Conservation (phyloP, 2,329 filamentous ascomycete species). For the Microdochium trichocladiopsis region DNA sequence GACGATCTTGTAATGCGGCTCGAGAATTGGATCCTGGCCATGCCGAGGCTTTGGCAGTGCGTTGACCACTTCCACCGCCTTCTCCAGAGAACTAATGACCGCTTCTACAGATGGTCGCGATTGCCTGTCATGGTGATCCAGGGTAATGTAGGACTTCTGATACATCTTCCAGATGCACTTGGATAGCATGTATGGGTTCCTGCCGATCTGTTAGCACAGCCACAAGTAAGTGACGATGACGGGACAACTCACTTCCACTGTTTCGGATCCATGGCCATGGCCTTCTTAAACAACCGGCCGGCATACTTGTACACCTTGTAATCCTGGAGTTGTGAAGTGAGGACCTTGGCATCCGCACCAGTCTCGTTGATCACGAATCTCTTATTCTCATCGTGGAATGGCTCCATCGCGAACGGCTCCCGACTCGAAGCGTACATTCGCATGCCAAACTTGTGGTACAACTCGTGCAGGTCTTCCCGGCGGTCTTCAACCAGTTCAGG, state of each 20-base stretch:
- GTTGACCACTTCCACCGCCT: conserved; percentile 41
- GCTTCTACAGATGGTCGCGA: conserved; percentile 28
- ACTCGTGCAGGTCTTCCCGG: conserved; percentile 44
- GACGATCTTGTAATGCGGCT: conserved; percentile 89
- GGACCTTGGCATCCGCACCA: conserved; percentile 39
- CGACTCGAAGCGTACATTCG: conserved; percentile 55
- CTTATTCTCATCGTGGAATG: conserved; percentile 49
- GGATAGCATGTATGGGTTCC: conserved; percentile 52
- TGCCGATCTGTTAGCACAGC: conserved; percentile 19
- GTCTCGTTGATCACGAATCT: conserved; percentile 46
- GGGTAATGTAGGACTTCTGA: conserved; percentile 34
- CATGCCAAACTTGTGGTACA: conserved; percentile 55
- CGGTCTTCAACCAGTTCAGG: conserved; percentile 35
- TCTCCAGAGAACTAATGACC: conserved; percentile 43
- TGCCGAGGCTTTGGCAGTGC: conserved; percentile 46
- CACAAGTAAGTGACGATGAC: background rate
- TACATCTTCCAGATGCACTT: conserved; percentile 62
- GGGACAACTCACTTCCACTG: conserved; percentile 46
- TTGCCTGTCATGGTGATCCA: conserved; percentile 34
- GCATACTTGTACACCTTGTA: conserved; percentile 58
- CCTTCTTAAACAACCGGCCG: conserved; percentile 47
- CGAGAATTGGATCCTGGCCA: conserved; percentile 69
- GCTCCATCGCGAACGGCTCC: conserved; percentile 57
- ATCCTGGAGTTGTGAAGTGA: conserved; percentile 49
- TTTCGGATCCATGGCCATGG: conserved; percentile 43